Evolutionary conservation across 805 yeast genomes (phyloP).

Genomic region (Ogataea sp.): DNA sequence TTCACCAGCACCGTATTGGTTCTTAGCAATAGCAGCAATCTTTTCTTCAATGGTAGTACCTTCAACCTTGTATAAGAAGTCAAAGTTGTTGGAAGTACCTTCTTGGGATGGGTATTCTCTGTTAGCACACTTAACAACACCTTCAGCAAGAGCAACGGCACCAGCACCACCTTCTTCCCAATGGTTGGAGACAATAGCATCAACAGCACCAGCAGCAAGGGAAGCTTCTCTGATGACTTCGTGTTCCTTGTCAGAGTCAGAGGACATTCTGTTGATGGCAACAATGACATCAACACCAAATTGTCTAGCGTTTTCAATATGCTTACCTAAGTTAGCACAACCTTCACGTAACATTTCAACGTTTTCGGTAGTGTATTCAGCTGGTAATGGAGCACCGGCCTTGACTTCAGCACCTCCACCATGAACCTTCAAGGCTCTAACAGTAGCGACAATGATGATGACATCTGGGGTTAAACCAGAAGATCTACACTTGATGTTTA

Average conservation of each 20-base stretch:
- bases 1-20: constrained; percentile 89
- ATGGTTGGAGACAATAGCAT: constrained; percentile 85
- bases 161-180: constrained; percentile 97
- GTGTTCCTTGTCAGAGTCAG: constrained; percentile 77
- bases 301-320: constrained; percentile 73
- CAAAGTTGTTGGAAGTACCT: constrained; percentile 34
- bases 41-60: constrained; percentile 68
- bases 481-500: constrained; percentile 91
- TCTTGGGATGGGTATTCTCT: constrained; percentile 28
- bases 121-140: constrained; percentile 66
- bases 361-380: constrained; percentile 73
- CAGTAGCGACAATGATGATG: constrained; percentile 91
- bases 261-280: constrained; percentile 81
- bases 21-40: constrained; percentile 66
- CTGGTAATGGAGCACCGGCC: constrained; percentile 84
- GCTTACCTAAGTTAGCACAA: constrained; percentile 83
- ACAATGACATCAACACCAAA: constrained; percentile 92
- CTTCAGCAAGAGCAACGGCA: constrained; percentile 74
- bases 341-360: constrained; percentile 72
- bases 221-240: constrained; percentile 75
- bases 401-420: constrained; percentile 97
- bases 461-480: constrained; percentile 85
- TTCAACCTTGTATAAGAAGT: constrained; percentile 63
- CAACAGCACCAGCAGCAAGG: constrained; percentile 84
- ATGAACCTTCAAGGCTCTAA: constrained; percentile 91